These are phyloP conservation scores for Blepharisma undulans DNA, from an alignment of 169 alveolate genomes.

Conservation along the genomic window DNA sequence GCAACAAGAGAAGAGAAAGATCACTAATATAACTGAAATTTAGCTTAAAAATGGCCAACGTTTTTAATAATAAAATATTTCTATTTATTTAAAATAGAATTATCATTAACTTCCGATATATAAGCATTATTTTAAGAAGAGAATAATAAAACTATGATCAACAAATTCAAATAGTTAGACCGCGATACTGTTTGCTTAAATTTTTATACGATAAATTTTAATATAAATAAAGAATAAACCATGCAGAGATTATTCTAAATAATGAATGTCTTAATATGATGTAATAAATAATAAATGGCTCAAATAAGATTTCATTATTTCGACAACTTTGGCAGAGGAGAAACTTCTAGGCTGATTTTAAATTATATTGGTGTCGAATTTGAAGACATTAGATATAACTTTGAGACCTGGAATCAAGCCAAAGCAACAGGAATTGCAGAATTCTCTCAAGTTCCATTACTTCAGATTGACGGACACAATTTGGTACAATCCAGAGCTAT, in stretches of 20 bases:
- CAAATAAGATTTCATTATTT: slow-evolving; percentile 47
- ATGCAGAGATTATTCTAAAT: too few species aligned
- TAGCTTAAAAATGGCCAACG: too few species aligned
- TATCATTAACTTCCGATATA: too few species aligned
- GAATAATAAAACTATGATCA: too few species aligned
- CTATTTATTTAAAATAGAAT: too few species aligned
- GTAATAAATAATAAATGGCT: slow-evolving; percentile 10
- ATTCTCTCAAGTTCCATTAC: slow-evolving; percentile 13
- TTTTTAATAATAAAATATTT: too few species aligned
- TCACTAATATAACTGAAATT: neutral
- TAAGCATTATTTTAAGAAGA: too few species aligned
- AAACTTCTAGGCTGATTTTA: slow-evolving; percentile 52
- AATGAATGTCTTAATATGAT: too few species aligned
- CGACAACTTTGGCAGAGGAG: slow-evolving; percentile 56
- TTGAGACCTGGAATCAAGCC: neutral
- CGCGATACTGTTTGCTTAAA: too few species aligned
- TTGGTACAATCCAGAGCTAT: slow-evolving; percentile 38
- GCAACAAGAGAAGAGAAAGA: neutral
- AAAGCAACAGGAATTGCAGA: slow-evolving; percentile 27
- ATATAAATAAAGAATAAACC: too few species aligned
- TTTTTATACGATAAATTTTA: too few species aligned
- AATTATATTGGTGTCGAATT: slow-evolving; percentile 28
- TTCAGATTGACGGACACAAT: slow-evolving; percentile 41
- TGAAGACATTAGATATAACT: slow-evolving; percentile 31
- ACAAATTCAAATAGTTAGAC: too few species aligned